Evolutionary conservation across 129 eudicot species (phyloP).

Genomic region (Tagetes erecta): DNA sequence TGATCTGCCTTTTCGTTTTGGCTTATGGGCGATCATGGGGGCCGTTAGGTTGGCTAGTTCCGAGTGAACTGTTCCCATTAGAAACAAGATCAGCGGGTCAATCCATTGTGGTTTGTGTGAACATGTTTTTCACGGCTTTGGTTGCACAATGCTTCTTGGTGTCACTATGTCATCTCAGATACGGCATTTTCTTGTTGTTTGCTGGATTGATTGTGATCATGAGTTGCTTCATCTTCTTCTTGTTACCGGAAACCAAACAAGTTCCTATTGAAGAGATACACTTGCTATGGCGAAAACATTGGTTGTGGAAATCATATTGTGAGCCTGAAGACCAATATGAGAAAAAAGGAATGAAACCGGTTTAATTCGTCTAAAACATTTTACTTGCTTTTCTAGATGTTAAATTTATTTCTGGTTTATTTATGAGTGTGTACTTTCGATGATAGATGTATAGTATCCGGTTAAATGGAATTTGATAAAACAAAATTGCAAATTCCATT

Average conservation of each 20-base stretch:
- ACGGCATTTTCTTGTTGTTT: slow-evolving; percentile 75
- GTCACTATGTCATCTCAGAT: slow-evolving; percentile 70
- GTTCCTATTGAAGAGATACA: slow-evolving; percentile 89
- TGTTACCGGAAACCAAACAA: slow-evolving; percentile 86
- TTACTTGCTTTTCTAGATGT: slow-evolving; percentile 1
- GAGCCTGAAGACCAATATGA: slow-evolving; percentile 30
- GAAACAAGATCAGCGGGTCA: slow-evolving; percentile 98
- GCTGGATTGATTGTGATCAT: slow-evolving; percentile 57
- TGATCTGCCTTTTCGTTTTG: slow-evolving; percentile 71
- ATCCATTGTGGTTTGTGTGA: slow-evolving; percentile 87
- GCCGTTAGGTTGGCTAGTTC: slow-evolving; percentile 92
- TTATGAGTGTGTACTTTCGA: background rate
- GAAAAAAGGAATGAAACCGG: slow-evolving; percentile 26
- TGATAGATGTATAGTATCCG: background rate
- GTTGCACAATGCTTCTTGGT: slow-evolving; percentile 79
- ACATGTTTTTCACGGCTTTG: slow-evolving; percentile 82
- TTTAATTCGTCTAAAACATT: slow-evolving; percentile 16
- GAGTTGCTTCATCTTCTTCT: slow-evolving; percentile 60
- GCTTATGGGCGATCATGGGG: slow-evolving; percentile 98
- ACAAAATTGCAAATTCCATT: background rate
- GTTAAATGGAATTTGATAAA: background rate
- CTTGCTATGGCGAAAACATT: slow-evolving; percentile 63
- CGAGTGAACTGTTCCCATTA: slow-evolving; percentile 88
- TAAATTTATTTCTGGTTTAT: background rate
- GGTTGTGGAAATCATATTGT: slow-evolving; percentile 75